phyloP scores from a whole-genome alignment of 2,329 filamentous ascomycete genomes.

The Phialophora verrucosa region DNA sequence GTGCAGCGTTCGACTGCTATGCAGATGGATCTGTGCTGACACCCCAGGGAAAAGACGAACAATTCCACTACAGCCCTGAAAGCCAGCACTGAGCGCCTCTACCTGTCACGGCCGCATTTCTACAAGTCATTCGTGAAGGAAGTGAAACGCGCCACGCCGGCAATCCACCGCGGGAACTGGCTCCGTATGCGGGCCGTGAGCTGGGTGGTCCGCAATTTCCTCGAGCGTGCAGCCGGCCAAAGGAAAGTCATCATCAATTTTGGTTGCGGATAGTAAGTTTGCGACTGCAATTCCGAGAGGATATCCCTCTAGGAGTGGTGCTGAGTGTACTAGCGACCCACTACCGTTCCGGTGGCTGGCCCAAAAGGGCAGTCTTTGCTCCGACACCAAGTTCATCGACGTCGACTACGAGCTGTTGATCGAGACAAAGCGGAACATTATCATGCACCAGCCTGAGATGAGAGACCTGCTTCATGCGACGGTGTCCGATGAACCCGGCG shows the following conservation, averaged over 20 bases:
- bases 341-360: constrained; percentile 81
- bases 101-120: constrained; percentile 80
- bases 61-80: constrained; percentile 94
- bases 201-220: constrained; percentile 73
- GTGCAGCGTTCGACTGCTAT: not conserved
- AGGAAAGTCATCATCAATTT: constrained; percentile 39
- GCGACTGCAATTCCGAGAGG: not conserved
- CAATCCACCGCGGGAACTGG: constrained; percentile 91
- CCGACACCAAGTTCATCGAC: constrained; percentile 37
- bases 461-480: constrained; percentile 28
- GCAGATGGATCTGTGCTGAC: not conserved
- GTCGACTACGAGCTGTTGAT: constrained; percentile 39
- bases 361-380: constrained; percentile 61
- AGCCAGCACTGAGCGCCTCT: constrained; percentile 83
- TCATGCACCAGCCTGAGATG: constrained; percentile 34
- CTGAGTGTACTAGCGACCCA: constrained; percentile 69
- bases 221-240: constrained; percentile 57
- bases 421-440: constrained; percentile 36
- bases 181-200: constrained; percentile 83
- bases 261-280: constrained; percentile 39
- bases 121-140: constrained; percentile 87
- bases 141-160: constrained; percentile 76
- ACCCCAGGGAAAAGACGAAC: constrained; percentile 67
- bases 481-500: not conserved
- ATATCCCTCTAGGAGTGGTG: not conserved